Base-by-base conservation (phyloP, 306 rosid genomes). In the Castanea sativa region DNA sequence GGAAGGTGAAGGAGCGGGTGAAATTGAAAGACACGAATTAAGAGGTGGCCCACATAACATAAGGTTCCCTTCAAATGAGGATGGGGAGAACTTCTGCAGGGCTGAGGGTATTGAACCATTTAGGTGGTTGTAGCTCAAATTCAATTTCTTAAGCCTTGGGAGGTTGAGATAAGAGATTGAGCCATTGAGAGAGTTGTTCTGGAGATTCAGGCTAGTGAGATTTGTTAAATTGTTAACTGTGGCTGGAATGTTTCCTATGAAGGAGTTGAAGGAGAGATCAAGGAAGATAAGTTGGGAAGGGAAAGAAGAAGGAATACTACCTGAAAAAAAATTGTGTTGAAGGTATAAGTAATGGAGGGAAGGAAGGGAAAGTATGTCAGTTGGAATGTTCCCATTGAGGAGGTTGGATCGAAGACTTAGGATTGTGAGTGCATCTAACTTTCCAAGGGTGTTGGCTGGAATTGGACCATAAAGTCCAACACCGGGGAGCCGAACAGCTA, bases 391-490 rank as follows among this genome's bases (percentile, higher is more conserved):
- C 33, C 96, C 97, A 35, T 45, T 77, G 82, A 94, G 91, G 80
- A 55, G 77, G 80, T 94, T 94, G 25, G 92, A 89, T 71, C 96
- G 87, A 76, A 94, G 97, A 71, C 98, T 94, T 57, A 94, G 94
- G 69, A 75, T 82, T 55, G 25, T 52, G 69, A 94, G 94, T 63
- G 88, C 87, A 55, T 85, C 77, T 33, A 94, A 82, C 86, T 86
- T 91, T 49, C 94, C 88, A 65, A 94, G 84, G 5, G 98, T 94
- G 73, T 88, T 84, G 77, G 82, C 30, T 0, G 94, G 97, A 53
- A 94, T 71, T 32, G 85, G 87, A 76, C 98, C 98, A 25, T 56
- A 71, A 18, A 92, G 71, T 59, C 97, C 93, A 65, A 75, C 82
- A 20, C 88, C 98, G 0, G 98, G 97, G 30, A 94, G 94, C 72